Conservation (phyloP, 768 basidiomycete genomes). For the Tricholoma sp. region DNA sequence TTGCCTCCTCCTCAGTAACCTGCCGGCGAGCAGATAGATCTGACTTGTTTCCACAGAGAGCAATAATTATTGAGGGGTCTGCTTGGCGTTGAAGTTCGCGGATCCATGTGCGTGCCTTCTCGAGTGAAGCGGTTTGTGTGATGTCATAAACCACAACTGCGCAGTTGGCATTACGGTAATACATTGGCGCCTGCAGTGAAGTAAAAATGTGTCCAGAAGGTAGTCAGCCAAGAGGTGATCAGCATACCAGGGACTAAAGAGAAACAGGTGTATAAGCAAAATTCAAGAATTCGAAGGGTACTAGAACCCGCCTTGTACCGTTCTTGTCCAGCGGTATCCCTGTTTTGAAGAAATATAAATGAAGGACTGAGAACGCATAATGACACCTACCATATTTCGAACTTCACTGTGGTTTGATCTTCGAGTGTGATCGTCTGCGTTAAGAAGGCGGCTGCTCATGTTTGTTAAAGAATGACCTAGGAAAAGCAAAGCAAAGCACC, state of each 20-base stretch:
- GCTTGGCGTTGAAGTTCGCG: conserved; percentile 95
- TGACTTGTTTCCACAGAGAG: conserved; percentile 93
- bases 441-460: conserved; percentile 78
- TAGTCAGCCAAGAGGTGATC: conserved; percentile 6
- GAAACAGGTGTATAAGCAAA: conserved; percentile 8
- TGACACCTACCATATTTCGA: conserved; percentile 84
- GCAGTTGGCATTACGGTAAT: conserved; percentile 92
- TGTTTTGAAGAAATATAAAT: conserved; percentile 22
- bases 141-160: conserved; percentile 97
- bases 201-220: conserved; percentile 3
- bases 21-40: conserved; percentile 84
- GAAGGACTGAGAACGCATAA: background rate
- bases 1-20: conserved; percentile 81
- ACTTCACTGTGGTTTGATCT: conserved; percentile 89
- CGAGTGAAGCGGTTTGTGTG: conserved; percentile 84
- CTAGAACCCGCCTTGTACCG: conserved; percentile 70
- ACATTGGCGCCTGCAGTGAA: conserved; percentile 76
- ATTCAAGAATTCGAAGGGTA: conserved; percentile 4
- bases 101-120: conserved; percentile 96
- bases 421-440: conserved; percentile 95
- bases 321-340: conserved; percentile 97
- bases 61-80: conserved; percentile 94
- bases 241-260: conserved; percentile 37
- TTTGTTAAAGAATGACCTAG: conserved; percentile 4
- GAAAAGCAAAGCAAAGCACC: conserved; percentile 37